Evolutionary conservation across 164 flowering plant species (phyloP).

Genomic region (Houttuynia cordata): DNA sequence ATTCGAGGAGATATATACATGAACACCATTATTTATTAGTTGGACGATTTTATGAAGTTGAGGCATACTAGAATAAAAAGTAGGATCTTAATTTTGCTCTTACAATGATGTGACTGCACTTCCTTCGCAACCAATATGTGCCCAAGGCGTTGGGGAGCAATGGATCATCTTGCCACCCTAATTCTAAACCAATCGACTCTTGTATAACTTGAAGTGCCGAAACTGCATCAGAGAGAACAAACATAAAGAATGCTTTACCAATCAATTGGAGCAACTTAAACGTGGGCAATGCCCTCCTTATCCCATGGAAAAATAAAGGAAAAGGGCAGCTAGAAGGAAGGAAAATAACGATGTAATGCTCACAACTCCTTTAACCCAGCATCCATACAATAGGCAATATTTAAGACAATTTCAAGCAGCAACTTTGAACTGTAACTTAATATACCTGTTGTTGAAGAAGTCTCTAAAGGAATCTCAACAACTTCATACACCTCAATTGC

Average conservation of each 20-base stretch:
- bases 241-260: neutral
- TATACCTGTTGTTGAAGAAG: slow-evolving; percentile 74
- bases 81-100: slow-evolving; percentile 8
- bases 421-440: neutral
- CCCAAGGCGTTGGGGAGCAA: slow-evolving; percentile 73
- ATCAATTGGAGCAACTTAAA: neutral
- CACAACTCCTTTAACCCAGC: neutral
- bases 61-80: neutral
- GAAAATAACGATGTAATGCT: neutral
- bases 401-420: neutral
- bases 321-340: neutral
- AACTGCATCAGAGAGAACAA: slow-evolving; percentile 31
- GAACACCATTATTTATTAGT: too few relatives aligned
- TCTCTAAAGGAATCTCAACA: slow-evolving; percentile 51
- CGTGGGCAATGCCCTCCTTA: too few relatives aligned
- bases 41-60: neutral
- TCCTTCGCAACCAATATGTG: slow-evolving; percentile 63
- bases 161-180: slow-evolving; percentile 88
- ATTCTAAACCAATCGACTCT: slow-evolving; percentile 52
- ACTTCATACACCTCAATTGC: slow-evolving; percentile 76
- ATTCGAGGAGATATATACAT: too few relatives aligned
- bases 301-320: too few relatives aligned
- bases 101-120: slow-evolving; percentile 64
- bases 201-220: slow-evolving; percentile 82
- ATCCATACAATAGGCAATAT: neutral